These are phyloP conservation scores for Camellia oleifera DNA, from an alignment of 179 eudicot genomes.

Conservation along the genomic window DNA sequence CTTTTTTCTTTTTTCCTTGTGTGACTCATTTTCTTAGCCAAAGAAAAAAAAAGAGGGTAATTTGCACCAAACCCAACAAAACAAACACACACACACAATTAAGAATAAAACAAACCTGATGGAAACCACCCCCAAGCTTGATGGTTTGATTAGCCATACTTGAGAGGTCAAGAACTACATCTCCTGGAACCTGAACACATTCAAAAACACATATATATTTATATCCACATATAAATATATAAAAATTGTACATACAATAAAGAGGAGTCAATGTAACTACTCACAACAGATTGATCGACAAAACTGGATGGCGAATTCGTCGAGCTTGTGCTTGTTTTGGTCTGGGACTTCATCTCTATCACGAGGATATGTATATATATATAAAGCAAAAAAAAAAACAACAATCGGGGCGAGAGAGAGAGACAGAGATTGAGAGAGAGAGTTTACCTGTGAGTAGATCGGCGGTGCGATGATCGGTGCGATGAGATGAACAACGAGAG, in stretches of 20 bases:
- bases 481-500: too few species aligned
- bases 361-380: too few species aligned
- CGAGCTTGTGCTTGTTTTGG: too few species aligned
- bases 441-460: too few species aligned
- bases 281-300: slow-evolving; percentile 20
- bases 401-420: too few species aligned
- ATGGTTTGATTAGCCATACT: slow-evolving; percentile 50
- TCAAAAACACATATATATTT: background rate
- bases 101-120: slow-evolving; percentile 40
- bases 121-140: slow-evolving; percentile 65
- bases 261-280: background rate
- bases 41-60: background rate
- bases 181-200: slow-evolving; percentile 56
- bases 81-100: background rate
- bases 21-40: background rate
- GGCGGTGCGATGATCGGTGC: too few species aligned
- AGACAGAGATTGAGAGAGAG: too few species aligned
- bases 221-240: background rate
- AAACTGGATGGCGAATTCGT: slow-evolving; percentile 17
- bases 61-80: background rate
- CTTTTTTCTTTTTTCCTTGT: background rate
- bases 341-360: too few species aligned
- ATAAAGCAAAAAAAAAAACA: too few species aligned
- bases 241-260: background rate
- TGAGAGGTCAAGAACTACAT: slow-evolving; percentile 59